Base-by-base conservation (phyloP, 768 basidiomycete species). In the Tubosaeta sp. region DNA sequence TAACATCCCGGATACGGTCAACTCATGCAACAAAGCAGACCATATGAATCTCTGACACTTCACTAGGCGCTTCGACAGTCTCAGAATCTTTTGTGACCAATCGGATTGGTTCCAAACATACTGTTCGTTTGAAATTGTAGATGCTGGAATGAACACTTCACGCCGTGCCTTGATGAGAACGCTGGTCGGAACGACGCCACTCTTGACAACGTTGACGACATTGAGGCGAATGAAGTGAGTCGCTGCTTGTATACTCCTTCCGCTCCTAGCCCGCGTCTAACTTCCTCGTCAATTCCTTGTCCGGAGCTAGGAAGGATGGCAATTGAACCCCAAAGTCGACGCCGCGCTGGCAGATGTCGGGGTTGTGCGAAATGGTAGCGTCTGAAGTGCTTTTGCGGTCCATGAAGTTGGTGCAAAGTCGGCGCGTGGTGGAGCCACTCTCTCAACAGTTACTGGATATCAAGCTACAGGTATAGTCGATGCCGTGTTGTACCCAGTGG, bases 401-500 rank as follows among this genome's bases (percentile, higher is more conserved):
- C 62, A 46, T 74, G 75, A 54, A 78, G 66, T 14, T 69, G 58
- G 13, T 68, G 66, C 31, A 79, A 57, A 2, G 52, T 59, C 44
- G 66, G 69, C 4, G 72, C 71, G 31, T 76, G 67, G 43, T 74
- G 71, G 5, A 73, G 62, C 76, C 77, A 79, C 13, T 52, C 47
- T 6, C 17, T 10, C 52, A 44, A 50, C n/a, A 55, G n/a, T n/a
- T n/a, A n/a, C n/a, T n/a, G n/a, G n/a, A n/a, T n/a, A 51, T 61
- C 55, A 68, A 12, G 54, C 50, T 7, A 51, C 33, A 52, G 31
- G 59, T 29, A 37, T 73, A 69, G 25, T 74, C 64, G 6, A 67
- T 35, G 4, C 76, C 77, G 57, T 79, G 76, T 27, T 72, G 64
- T 26, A 59, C 69, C 77, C 76, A 79, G 22, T 72, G 72, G 25